Evolutionary conservation across 2,329 filamentous ascomycete genomes (phyloP).

Genomic region (Thelonectria rubi): DNA sequence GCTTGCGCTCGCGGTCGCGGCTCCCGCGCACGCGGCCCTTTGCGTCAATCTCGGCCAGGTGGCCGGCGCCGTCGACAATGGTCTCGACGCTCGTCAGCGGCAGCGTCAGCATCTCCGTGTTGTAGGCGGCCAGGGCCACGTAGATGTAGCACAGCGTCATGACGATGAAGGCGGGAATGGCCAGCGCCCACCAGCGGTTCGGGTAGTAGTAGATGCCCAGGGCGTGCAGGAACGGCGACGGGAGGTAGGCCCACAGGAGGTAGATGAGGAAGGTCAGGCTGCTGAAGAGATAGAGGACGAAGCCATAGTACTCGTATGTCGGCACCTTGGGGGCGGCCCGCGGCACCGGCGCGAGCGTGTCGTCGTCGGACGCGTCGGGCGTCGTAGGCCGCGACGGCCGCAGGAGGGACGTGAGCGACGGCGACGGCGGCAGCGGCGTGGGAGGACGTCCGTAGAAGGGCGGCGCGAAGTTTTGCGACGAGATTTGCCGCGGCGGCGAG

Average conservation of each 20-base stretch:
- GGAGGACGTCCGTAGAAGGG: constrained; percentile 99
- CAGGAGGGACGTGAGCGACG: constrained; percentile 89
- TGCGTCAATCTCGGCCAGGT: constrained; percentile 82
- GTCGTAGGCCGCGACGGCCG: constrained; percentile 92
- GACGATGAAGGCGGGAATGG: constrained; percentile 89
- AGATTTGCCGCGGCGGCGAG: constrained; percentile 52
- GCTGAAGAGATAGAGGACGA: constrained; percentile 92
- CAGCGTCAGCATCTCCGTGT: constrained; percentile 87
- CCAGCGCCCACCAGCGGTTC: constrained; percentile 96
- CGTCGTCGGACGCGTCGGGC: constrained; percentile 89
- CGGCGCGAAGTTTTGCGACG: constrained; percentile 70
- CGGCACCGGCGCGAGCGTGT: constrained; percentile 84
- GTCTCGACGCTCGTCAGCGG: constrained; percentile 84
- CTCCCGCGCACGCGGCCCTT: constrained; percentile 63
- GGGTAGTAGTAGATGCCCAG: constrained; percentile 97
- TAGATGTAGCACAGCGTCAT: constrained; percentile 93
- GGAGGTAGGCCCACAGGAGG: constrained; percentile 87
- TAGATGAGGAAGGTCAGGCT: constrained; percentile 80
- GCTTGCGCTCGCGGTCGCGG: constrained; percentile 49
- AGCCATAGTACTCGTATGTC: constrained; percentile 99
- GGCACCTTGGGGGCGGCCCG: constrained; percentile 91
- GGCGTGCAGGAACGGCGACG: constrained; percentile 88
- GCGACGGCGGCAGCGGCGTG: constrained; percentile 90
- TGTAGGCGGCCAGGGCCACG: constrained; percentile 89
- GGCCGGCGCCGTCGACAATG: constrained; percentile 88